phyloP scores from a whole-genome alignment of 2,329 filamentous ascomycete species.

The Ophiostoma himal-ulmi region DNA sequence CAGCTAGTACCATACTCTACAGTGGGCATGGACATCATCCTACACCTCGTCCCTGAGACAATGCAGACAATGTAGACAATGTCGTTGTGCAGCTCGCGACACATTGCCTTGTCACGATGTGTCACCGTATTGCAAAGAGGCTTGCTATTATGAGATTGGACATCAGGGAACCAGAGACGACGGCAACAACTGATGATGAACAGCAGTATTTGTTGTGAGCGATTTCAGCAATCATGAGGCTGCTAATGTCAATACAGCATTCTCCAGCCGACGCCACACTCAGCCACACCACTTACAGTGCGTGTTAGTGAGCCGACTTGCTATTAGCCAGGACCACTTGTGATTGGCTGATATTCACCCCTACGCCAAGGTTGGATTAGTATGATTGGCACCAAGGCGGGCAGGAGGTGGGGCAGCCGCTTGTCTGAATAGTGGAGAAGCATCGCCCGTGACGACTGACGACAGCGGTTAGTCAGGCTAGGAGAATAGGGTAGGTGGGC shows the following conservation, averaged over 20 bases:
- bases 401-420: conserved; percentile 19
- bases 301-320: neutral
- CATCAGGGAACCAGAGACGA: neutral
- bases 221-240: neutral
- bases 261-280: neutral
- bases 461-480: neutral
- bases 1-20: neutral
- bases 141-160: no score
- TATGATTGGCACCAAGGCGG: neutral
- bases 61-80: neutral
- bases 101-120: neutral
- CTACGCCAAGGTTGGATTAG: neutral
- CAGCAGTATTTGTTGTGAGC: neutral
- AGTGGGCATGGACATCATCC: neutral
- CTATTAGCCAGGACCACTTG: neutral
- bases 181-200: neutral
- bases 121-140: neutral
- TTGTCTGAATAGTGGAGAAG: conserved; percentile 14
- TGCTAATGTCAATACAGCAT: neutral
- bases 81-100: neutral
- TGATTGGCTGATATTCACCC: conserved; percentile 8
- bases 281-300: conserved; percentile 3
- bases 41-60: neutral
- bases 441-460: conserved; percentile 23
- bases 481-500: neutral